Evolutionary conservation across 2,329 filamentous ascomycete genomes (phyloP).

Genomic region (Fusarium haematococcum): DNA sequence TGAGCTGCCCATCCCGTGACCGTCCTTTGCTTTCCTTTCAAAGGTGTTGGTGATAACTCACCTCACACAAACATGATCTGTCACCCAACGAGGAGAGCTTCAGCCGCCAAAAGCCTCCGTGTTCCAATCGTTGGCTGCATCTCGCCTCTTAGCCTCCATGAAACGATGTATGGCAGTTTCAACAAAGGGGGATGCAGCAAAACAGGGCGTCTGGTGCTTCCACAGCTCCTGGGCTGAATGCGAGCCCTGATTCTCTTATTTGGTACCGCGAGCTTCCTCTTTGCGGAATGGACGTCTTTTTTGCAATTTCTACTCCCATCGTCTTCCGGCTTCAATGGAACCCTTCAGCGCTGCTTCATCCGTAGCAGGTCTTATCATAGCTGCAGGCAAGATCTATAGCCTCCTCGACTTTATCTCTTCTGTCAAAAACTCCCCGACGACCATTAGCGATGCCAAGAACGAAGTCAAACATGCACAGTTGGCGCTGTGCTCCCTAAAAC

Average conservation of each 20-base stretch:
- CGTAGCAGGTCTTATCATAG: not conserved
- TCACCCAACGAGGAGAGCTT: not conserved
- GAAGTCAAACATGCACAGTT: not conserved
- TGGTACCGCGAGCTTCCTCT: not conserved
- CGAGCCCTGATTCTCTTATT: not conserved
- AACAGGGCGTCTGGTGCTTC: not conserved
- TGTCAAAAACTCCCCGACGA: not conserved
- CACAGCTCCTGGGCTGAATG: not conserved
- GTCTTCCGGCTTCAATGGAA: not conserved
- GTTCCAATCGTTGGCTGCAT: not conserved
- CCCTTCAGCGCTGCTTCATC: not conserved
- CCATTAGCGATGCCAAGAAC: not conserved
- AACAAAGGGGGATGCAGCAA: not conserved
- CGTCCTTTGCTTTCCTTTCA: not conserved
- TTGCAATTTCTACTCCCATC: not conserved
- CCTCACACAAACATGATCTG: constrained; percentile 1
- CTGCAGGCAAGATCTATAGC: not conserved
- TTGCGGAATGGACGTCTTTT: not conserved
- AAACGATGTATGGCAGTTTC: not conserved
- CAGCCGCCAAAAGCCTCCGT: not conserved
- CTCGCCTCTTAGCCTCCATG: not conserved
- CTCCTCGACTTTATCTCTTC: not conserved
- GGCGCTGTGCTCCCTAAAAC: not conserved
- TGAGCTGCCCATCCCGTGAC: not conserved
- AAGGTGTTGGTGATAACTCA: not conserved